A percentile compares a stretch with the other conserved stretches of the same genome.
These are phyloP conservation scores for Crotalaria pallida DNA, from an alignment of 306 rosid genomes.

Conservation along the genomic window DNA sequence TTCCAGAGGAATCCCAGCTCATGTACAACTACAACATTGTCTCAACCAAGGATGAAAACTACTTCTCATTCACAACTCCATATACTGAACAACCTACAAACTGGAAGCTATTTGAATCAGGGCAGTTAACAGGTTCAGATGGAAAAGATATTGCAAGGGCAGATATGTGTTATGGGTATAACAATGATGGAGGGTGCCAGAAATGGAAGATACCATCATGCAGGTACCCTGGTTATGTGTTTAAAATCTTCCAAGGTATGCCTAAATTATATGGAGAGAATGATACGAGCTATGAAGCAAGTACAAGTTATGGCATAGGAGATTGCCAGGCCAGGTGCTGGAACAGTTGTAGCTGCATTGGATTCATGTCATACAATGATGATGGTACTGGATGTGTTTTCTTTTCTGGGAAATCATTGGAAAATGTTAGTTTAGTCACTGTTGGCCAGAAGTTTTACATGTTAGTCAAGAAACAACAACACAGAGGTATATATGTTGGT, in stretches of 20 bases:
- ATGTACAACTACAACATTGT: not conserved
- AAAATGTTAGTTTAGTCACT: no score
- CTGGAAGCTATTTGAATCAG: slow-evolving; percentile 8
- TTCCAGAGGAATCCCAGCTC: not conserved
- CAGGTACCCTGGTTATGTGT: not conserved
- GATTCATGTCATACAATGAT: no score
- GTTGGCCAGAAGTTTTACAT: no score
- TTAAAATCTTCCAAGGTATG: not conserved
- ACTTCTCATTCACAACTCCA: not conserved
- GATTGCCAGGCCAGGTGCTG: slow-evolving; percentile 24
- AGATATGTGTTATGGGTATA: slow-evolving; percentile 9
- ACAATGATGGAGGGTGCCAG: slow-evolving; percentile 18
- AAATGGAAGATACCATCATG: slow-evolving; percentile 11
- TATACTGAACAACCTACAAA: not conserved
- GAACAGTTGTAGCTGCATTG: no score
- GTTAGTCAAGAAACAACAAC: no score
- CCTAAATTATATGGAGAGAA: not conserved
- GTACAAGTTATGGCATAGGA: not conserved
- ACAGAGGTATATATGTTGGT: no score
- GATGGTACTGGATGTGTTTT: no score
- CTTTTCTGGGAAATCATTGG: no score
- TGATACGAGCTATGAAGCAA: not conserved
- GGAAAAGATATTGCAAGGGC: slow-evolving; percentile 12
- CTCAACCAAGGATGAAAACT: not conserved
- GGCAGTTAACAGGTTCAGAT: not conserved